phyloP scores from a whole-genome alignment of 2,329 filamentous ascomycete genomes.

The Macrophomina tecta region DNA sequence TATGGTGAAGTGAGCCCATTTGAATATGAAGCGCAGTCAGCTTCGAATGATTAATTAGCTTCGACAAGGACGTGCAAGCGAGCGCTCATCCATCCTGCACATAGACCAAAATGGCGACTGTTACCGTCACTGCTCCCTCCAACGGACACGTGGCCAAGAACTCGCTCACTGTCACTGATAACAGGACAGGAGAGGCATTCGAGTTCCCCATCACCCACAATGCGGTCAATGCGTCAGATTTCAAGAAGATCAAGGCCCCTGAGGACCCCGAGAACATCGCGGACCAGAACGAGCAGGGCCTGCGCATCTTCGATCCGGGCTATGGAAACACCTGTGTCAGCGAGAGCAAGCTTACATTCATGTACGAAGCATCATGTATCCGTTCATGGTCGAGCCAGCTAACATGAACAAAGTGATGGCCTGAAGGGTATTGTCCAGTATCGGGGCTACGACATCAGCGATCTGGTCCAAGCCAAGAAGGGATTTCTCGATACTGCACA shows the following conservation, averaged over 20 bases:
- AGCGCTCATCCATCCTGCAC: too few species aligned
- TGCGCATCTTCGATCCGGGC: constrained; percentile 44
- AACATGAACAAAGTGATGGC: constrained; percentile 47
- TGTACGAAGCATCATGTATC: constrained; percentile 32
- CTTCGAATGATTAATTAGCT: neutral
- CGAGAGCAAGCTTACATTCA: constrained; percentile 40
- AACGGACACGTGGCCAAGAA: neutral
- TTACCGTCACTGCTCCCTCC: neutral
- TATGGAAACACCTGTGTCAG: constrained; percentile 43
- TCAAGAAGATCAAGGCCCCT: constrained; percentile 38
- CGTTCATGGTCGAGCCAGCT: too few species aligned
- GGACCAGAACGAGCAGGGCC: constrained; percentile 36
- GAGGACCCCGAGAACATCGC: constrained; percentile 14
- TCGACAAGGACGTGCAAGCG: too few species aligned
- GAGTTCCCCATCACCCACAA: constrained; percentile 40
- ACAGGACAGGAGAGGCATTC: constrained; percentile 38
- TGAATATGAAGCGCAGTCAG: neutral
- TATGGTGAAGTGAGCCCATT: neutral
- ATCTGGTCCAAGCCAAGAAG: constrained; percentile 54
- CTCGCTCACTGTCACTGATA: constrained; percentile 36
- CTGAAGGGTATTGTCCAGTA: constrained; percentile 59
- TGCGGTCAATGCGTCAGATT: constrained; percentile 37
- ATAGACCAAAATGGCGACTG: neutral
- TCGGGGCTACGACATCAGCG: constrained; percentile 59
- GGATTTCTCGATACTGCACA: constrained; percentile 59